Evolutionary conservation across 495 filamentous ascomycete genomes (phyloP), one percentile per base, ranked within the genome.

Genomic region (Penicillium riverlandense): DNA sequence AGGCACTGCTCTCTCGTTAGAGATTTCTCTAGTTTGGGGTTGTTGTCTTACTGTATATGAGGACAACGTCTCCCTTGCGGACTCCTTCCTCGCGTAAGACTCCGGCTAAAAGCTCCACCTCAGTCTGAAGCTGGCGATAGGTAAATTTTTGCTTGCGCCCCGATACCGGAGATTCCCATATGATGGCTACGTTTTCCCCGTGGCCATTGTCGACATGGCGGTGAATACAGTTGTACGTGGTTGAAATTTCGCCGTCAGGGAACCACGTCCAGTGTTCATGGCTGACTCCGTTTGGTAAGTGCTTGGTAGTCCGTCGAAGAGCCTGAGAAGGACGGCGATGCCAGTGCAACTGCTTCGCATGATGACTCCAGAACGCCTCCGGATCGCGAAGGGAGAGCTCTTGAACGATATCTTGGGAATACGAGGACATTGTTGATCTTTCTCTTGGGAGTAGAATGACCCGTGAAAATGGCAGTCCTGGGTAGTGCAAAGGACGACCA

Each of bases 11-110:
- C 50, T 34, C 46, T 32, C 31, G 29, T n/a, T 30, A n/a, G n/a
- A n/a, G n/a, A n/a, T n/a, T n/a, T n/a, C n/a, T n/a, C n/a, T n/a
- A n/a, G n/a, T n/a, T n/a, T n/a, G n/a, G n/a, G n/a, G n/a, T n/a
- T n/a, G n/a, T n/a, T n/a, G n/a, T n/a, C 78, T 48, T 70, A 91
- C 88, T 96, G 62, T 96, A 96, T 39, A 96, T 80, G 37, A 96
- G 69, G 11, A 96, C 88, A 4, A 91, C 82, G 72, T 96, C 89
- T 0, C 90, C 90, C 63, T 80, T 87, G 54, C 71, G 77, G 7
- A 95, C 84, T 0, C 90, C 90, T 54, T 92, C 82, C 62, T 91
- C 85, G 44, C 83, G 68, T 43, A 96, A 62, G 0, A 92, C 90
- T 7, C 82, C 90, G 0, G 90, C 90, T 43, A 92, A 75, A 11